Base-by-base conservation (phyloP, 768 basidiomycete genomes). In the Daedaleopsis nitida region DNA sequence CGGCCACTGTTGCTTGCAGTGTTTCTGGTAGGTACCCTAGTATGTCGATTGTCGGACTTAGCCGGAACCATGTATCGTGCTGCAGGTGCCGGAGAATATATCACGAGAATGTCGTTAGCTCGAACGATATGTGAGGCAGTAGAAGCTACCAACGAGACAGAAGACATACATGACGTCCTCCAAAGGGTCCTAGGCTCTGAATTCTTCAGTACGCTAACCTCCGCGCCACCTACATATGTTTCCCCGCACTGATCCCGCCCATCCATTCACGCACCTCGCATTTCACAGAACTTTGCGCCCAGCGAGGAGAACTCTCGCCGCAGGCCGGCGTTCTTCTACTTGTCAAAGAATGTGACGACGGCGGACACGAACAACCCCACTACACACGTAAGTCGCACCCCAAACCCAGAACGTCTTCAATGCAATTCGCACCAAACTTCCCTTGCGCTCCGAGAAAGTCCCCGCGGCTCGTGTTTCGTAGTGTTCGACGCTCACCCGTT, bases 21-120 rank as follows among this genome's bases (percentile, higher is more conserved):
- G 79, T 92, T 27, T 90, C 89, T 58, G 88, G 86, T 83, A 14
- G n/a, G 39, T 17, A 32, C 21, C 16, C 4, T 32, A 32, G 32
- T 12, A 14, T 32, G 14, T n/a, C 24, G 10, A 55, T 7, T 21
- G 10, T 14, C 23, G 47, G 2, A 7, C 47, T 21, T 10, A 49
- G 23, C 21, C 47, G 19, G 21, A 27, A 49, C 19, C 23, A n/a
- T n/a, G 21, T 10, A 17, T 21, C 47, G 5, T 47, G 6, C 38
- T n/a, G 62, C 69, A 86, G 91, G 91, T 11, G 80, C 86, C 13
- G 91, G 91, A 0, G 91, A 93, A 69, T 77, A 88, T 63, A 90
- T 93, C 54, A 77, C 84, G 39, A 79, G 86, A 58, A 69, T 77
- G 0, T 75, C 75, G 52, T 71, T 92, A 19, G 91, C 90, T 2